Conservation (phyloP, 164 flowering plant species). For the Berberis thunbergii region DNA sequence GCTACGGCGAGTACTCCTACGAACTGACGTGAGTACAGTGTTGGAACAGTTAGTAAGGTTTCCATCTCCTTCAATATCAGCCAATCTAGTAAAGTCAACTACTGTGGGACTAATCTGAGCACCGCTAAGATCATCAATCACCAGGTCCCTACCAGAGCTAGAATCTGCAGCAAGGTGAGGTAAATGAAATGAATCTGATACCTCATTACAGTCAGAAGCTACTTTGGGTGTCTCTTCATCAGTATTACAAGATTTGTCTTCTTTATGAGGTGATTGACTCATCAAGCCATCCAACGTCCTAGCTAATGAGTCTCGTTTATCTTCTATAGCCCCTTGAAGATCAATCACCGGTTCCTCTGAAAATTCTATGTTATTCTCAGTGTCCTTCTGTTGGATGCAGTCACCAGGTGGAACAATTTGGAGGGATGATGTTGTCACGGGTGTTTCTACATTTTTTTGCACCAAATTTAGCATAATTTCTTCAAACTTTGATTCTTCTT, state of each 20-base stretch:
- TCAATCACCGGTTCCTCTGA: conserved; percentile 1
- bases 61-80: conserved; percentile 17
- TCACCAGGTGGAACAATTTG: conserved; percentile 2
- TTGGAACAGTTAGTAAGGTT: conserved; percentile 16
- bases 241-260: conserved; percentile 13
- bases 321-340: conserved; percentile 9
- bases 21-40: conserved; percentile 16
- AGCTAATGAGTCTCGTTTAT: conserved; percentile 10
- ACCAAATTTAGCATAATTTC: not conserved
- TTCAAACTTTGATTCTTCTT: not conserved
- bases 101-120: conserved; percentile 15
- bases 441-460: conserved; percentile 4
- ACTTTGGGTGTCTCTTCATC: conserved; percentile 7
- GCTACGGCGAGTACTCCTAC: conserved; percentile 21
- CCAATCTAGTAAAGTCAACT: conserved; percentile 12
- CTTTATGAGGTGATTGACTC: conserved; percentile 6
- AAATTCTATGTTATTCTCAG: conserved; percentile 3
- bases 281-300: conserved; percentile 2
- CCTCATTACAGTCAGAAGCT: conserved; percentile 19
- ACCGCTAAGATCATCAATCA: conserved; percentile 10
- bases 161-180: conserved; percentile 9
- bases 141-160: conserved; percentile 11
- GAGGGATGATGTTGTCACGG: conserved; percentile 1
- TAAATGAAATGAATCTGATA: conserved; percentile 14
- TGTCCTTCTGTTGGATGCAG: conserved; percentile 6